Percentiles rank a stretch among this genome's conserved stretches.
These are phyloP conservation scores for Saccharum officinarum DNA, from an alignment of 176 grass and related monocot genomes.

Conservation along the genomic window DNA sequence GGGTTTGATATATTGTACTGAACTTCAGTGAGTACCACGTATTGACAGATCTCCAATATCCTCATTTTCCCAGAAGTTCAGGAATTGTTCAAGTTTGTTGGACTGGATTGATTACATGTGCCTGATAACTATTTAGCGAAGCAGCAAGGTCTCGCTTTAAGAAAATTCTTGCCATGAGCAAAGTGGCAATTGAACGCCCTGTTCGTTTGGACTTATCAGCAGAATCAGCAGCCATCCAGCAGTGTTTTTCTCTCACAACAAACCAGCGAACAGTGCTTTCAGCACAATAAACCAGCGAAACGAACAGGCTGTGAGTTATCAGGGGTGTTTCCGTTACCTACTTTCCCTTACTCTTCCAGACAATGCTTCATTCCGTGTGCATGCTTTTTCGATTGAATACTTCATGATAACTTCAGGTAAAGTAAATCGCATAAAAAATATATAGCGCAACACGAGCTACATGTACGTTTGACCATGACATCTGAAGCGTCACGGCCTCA, in stretches of 20 bases:
- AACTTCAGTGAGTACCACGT: not conserved
- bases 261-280: too few species aligned
- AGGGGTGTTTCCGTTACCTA: not conserved
- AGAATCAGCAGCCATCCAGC: too few species aligned
- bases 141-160: not conserved
- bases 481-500: not conserved
- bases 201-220: too few species aligned
- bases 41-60: not conserved
- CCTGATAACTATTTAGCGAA: not conserved
- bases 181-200: not conserved
- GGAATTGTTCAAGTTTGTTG: not conserved
- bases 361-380: not conserved
- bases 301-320: too few species aligned
- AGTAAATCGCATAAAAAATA: not conserved
- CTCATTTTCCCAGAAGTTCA: not conserved
- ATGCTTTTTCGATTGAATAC: not conserved
- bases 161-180: not conserved
- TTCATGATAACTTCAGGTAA: conserved; percentile 12
- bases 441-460: not conserved
- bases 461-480: not conserved
- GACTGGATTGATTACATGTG: not conserved
- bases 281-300: too few species aligned
- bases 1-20: not conserved
- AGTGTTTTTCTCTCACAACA: too few species aligned
- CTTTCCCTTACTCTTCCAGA: not conserved